These are phyloP conservation scores for Coniella lustricola DNA, from an alignment of 2,329 filamentous ascomycete species.

Conservation along the genomic window DNA sequence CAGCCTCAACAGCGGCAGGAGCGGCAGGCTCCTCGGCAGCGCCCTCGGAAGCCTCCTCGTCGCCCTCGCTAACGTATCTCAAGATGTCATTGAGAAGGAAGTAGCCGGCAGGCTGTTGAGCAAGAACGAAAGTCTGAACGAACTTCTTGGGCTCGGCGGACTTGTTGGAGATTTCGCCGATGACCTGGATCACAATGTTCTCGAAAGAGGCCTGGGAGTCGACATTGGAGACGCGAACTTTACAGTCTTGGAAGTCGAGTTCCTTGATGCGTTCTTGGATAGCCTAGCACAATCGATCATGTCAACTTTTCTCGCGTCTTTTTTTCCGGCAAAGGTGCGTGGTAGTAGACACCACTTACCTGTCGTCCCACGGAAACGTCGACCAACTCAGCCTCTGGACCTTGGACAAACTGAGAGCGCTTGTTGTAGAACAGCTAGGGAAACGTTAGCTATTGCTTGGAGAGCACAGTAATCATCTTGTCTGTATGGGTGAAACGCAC, in stretches of 20 bases:
- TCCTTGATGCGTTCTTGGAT: slow-evolving; percentile 93
- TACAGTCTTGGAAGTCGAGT: slow-evolving; percentile 93
- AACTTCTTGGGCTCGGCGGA: slow-evolving; percentile 88
- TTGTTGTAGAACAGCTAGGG: slow-evolving; percentile 86
- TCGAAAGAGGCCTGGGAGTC: slow-evolving; percentile 89
- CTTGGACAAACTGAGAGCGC: slow-evolving; percentile 89
- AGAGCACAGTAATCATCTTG: too few relatives aligned
- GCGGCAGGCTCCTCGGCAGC: slow-evolving; percentile 22
- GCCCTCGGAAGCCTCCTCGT: slow-evolving; percentile 57
- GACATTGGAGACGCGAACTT: slow-evolving; percentile 96
- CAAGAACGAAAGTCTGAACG: slow-evolving; percentile 94
- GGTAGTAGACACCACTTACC: slow-evolving; percentile 47
- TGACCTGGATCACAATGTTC: slow-evolving; percentile 96
- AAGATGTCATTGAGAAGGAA: slow-evolving; percentile 98
- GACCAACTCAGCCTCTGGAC: slow-evolving; percentile 82
- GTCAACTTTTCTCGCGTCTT: too few relatives aligned
- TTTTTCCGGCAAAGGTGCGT: too few relatives aligned
- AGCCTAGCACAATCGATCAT: slow-evolving; percentile 42
- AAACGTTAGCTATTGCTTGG: background rate
- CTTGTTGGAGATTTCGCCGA: slow-evolving; percentile 96
- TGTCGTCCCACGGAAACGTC: slow-evolving; percentile 80
- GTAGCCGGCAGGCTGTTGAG: slow-evolving; percentile 92
- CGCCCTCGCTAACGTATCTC: slow-evolving; percentile 78
- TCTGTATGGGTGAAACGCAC: too few relatives aligned
- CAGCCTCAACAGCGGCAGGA: slow-evolving; percentile 21